A percentile compares a stretch with the other conserved stretches of the same genome.
Evolutionary conservation across 2,329 filamentous ascomycete genomes (phyloP).

Genomic region (Cladophialophora chaetospira): DNA sequence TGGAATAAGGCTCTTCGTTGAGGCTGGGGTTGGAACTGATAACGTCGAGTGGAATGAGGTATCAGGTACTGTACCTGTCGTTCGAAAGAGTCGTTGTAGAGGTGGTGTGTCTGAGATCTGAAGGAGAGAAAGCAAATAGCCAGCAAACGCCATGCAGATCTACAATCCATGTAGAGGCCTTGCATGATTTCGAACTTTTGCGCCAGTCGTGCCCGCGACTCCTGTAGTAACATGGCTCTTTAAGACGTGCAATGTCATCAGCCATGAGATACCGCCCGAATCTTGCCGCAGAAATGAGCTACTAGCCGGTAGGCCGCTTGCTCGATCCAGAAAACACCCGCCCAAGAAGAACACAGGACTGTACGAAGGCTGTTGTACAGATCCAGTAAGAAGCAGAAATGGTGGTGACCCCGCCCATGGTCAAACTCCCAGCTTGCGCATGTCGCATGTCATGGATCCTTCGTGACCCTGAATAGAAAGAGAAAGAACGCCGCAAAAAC

Average conservation of each 20-base stretch:
- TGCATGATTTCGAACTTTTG: constrained; percentile 15
- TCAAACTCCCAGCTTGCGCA: constrained; percentile 33
- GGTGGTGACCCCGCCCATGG: constrained; percentile 21
- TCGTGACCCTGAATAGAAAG: constrained; percentile 25
- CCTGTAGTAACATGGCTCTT: constrained; percentile 16
- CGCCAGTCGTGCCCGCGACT: constrained; percentile 10
- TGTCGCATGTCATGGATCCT: constrained; percentile 31
- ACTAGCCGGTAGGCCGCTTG: neutral
- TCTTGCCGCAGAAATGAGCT: neutral
- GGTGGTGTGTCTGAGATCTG: constrained; percentile 11
- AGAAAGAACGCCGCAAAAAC: constrained; percentile 22
- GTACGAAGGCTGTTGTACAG: constrained; percentile 29
- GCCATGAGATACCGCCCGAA: constrained; percentile 7
- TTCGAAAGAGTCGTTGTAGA: constrained; percentile 4
- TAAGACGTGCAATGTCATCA: constrained; percentile 24
- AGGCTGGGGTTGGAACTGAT: constrained; percentile 8
- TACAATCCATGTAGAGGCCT: constrained; percentile 19
- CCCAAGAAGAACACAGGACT: constrained; percentile 20
- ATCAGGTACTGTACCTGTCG: neutral
- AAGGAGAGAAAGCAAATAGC: constrained; percentile 16
- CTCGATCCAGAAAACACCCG: constrained; percentile 27
- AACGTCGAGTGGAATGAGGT: neutral
- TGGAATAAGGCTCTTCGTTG: neutral
- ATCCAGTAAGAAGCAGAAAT: constrained; percentile 22
- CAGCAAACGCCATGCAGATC: constrained; percentile 28